Evolutionary conservation across 2,329 filamentous ascomycete species (phyloP).

Genomic region (Claviceps citrina): DNA sequence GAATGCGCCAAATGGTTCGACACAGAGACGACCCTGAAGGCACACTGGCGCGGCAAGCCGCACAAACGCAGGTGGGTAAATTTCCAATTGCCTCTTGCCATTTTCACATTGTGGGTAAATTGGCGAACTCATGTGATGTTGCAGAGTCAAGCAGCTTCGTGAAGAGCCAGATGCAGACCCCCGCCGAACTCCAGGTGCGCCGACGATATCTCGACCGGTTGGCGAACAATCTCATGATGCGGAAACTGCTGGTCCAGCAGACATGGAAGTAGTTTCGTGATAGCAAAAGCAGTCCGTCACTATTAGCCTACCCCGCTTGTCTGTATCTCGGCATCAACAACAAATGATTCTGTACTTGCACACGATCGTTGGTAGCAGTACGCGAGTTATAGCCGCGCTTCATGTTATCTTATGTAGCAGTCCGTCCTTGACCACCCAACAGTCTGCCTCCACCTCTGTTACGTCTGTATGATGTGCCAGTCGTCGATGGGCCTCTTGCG

Average conservation of each 20-base stretch:
- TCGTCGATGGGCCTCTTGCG: conserved; percentile 24
- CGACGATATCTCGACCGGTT: conserved; percentile 54
- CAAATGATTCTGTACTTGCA: not conserved
- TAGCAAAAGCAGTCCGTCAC: not conserved
- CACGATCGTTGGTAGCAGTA: too few species aligned
- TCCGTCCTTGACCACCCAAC: conserved; percentile 29
- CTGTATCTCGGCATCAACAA: not conserved
- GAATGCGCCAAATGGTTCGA: conserved; percentile 97
- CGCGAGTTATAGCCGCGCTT: not conserved
- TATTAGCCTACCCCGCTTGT: not conserved
- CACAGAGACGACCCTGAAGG: conserved; percentile 56
- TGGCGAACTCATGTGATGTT: not conserved
- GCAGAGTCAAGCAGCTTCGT: conserved; percentile 62
- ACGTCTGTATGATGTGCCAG: conserved; percentile 15
- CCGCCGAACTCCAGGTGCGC: conserved; percentile 73
- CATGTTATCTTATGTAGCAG: conserved; percentile 23
- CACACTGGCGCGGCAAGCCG: conserved; percentile 74
- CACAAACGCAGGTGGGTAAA: conserved; percentile 70
- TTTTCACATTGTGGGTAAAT: too few species aligned
- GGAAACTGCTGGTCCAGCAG: not conserved
- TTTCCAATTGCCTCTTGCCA: too few species aligned
- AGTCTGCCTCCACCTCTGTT: conserved; percentile 29
- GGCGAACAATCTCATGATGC: conserved; percentile 25
- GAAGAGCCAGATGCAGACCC: conserved; percentile 79
- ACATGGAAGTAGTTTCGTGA: not conserved